These are phyloP conservation scores for Rhodotorula sp. DNA, from an alignment of 1,284 basidiomycete genomes.

Conservation along the genomic window DNA sequence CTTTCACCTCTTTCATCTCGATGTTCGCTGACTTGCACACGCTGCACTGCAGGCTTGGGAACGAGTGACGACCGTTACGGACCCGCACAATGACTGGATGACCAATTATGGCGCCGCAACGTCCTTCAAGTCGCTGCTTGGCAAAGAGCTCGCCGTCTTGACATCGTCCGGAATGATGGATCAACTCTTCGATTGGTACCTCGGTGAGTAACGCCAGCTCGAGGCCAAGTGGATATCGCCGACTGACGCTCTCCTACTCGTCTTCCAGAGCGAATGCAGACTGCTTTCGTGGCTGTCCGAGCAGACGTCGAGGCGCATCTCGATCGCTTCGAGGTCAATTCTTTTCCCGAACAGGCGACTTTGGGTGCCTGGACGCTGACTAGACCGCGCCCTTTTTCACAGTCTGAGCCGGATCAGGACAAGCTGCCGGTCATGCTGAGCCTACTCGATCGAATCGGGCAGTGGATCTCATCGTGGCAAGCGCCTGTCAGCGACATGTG, in stretches of 20 bases:
- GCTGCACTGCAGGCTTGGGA: background rate
- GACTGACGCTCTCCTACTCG: background rate
- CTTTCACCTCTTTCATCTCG: no score
- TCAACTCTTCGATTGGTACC: conserved; percentile 60
- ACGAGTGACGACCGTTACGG: background rate
- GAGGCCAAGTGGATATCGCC: background rate
- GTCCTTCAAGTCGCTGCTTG: background rate
- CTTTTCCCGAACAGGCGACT: no score
- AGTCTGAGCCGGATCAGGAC: background rate
- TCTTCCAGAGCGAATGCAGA: conserved; percentile 7
- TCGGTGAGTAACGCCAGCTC: conserved; percentile 57
- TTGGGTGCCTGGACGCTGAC: background rate
- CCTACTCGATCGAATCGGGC: conserved; percentile 34
- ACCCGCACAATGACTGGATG: background rate
- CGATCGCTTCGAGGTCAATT: conserved; percentile 15
- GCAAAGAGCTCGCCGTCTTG: background rate
- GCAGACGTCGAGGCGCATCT: conserved; percentile 13
- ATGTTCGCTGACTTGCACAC: background rate
- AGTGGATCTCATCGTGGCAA: conserved; percentile 30
- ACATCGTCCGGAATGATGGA: conserved; percentile 50
- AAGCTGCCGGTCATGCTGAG: conserved; percentile 5
- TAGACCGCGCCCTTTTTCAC: background rate
- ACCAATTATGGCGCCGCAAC: background rate
- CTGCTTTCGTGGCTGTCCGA: conserved; percentile 15
- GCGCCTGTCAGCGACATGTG: conserved; percentile 31